These are phyloP conservation scores for Lactifluus hygrophoroides DNA, from an alignment of 768 basidiomycete genomes.

Conservation along the genomic window DNA sequence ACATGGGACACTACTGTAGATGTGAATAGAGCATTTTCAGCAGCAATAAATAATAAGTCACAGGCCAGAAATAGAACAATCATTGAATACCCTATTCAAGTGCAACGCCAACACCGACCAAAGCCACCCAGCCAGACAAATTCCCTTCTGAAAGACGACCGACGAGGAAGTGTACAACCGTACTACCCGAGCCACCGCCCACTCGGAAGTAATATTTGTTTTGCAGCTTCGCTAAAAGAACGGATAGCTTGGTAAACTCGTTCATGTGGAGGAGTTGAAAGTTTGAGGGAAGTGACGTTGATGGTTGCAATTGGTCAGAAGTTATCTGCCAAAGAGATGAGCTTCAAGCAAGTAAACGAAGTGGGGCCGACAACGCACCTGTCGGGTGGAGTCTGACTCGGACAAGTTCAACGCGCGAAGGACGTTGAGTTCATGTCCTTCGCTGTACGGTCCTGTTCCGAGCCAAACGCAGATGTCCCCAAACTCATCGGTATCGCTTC, in stretches of 20 bases:
- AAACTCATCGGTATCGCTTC: conserved; percentile 51
- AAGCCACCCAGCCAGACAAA: conserved; percentile 17
- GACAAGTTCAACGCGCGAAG: conserved; percentile 26
- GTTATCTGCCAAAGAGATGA: conserved; percentile 14
- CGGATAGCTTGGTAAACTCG: conserved; percentile 12
- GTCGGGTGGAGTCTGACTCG: conserved; percentile 7
- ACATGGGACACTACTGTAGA: too few species aligned
- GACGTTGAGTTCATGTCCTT: conserved; percentile 26
- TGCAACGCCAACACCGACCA: conserved; percentile 15
- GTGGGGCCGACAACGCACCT: conserved; percentile 11
- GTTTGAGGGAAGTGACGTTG: conserved; percentile 12
- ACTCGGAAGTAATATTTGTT: conserved; percentile 15
- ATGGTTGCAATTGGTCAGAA: conserved; percentile 7
- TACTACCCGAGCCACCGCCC: neutral
- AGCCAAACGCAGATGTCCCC: conserved; percentile 48
- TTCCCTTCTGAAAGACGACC: conserved; percentile 16
- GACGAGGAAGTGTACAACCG: conserved; percentile 12
- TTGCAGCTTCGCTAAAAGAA: conserved; percentile 14
- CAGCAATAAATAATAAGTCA: neutral
- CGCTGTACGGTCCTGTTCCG: conserved; percentile 33
- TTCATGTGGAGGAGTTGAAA: conserved; percentile 10
- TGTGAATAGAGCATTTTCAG: neutral
- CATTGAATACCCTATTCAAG: neutral
- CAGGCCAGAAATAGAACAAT: neutral
- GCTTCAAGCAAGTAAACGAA: neutral